A percentile compares a stretch with the other conserved stretches of the same genome.
Evolutionary conservation across 768 basidiomycete genomes (phyloP).

Genomic region (Sutorius australiensis): DNA sequence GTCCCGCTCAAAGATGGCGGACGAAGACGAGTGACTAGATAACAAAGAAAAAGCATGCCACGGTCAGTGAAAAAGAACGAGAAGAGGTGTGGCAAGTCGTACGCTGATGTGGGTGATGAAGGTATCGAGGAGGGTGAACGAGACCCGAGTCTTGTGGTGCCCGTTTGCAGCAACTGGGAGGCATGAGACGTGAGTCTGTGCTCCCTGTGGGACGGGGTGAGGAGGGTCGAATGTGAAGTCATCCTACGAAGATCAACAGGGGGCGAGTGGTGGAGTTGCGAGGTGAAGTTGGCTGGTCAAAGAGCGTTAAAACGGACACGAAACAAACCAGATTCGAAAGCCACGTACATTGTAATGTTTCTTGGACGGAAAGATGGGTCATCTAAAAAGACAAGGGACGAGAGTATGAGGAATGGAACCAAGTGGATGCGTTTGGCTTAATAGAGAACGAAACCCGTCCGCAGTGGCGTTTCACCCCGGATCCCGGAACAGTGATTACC

Average conservation of each 20-base stretch:
- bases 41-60: background rate
- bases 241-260: conserved; percentile 53
- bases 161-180: conserved; percentile 48
- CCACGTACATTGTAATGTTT: conserved; percentile 15
- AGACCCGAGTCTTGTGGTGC: conserved; percentile 48
- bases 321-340: background rate
- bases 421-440: conserved; percentile 16
- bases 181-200: conserved; percentile 40
- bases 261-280: conserved; percentile 27
- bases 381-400: conserved; percentile 7
- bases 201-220: conserved; percentile 38
- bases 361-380: conserved; percentile 14
- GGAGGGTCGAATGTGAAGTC: conserved; percentile 44
- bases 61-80: conserved; percentile 7
- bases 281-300: conserved; percentile 15
- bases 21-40: conserved; percentile 64
- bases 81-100: conserved; percentile 29
- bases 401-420: conserved; percentile 9
- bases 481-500: background rate
- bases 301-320: background rate
- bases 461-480: conserved; percentile 14
- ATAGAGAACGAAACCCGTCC: conserved; percentile 12
- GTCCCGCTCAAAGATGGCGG: conserved; percentile 90
- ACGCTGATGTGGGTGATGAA: conserved; percentile 78
- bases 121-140: conserved; percentile 73